Evolutionary conservation across 2,329 filamentous ascomycete genomes (phyloP), one percentile per base, ranked within the genome.

Genomic region (Penicillium sp.): DNA sequence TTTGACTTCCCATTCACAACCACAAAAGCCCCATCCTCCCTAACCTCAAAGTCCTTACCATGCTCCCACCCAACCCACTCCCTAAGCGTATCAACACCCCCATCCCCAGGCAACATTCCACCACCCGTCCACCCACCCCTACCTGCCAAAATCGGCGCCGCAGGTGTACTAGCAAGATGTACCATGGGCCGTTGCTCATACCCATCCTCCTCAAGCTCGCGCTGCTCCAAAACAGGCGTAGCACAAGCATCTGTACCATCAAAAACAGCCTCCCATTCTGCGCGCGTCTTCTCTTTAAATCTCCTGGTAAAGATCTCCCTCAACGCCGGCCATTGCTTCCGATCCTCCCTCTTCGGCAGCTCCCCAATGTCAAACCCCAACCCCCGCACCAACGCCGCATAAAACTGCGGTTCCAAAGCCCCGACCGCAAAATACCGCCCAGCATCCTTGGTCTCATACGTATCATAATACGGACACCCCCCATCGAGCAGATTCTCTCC

Each of bases 211-310:
- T 91, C 84, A 43, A 96, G 78, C 75, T 96, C 92, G 0, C 66
- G 69, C 63, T 91, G 90, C 35, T 86, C 87, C 42, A 96, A 78
- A 1, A 97, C 90, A 0, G 93, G 93, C n/a, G 90, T 91, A 62
- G 89, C 91, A 73, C 93, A 97, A 1, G 93, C 93, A 76, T 97
- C 93, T 0, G 90, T 94, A 12, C 89, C 90, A 71, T 96, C 90
- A 71, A 97, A 97, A 6, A 96, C 79, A 4, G 60, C 71, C 75
- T 96, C 93, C 93, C 93, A 97, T 72, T 96, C 88, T 0, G 75
- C 70, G 35, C 93, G 82, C 5, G 88, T 89, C 77, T 86, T 91
- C 44, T 78, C 74, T 71, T 81, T 85, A 74, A 97, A 97, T 0
- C 78, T 79, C 4, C 70, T 71, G 3, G 81, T 82, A 64, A 96